These are phyloP conservation scores for Daldinia eschscholtzii DNA, from an alignment of 2,329 filamentous ascomycete species.

Conservation along the genomic window DNA sequence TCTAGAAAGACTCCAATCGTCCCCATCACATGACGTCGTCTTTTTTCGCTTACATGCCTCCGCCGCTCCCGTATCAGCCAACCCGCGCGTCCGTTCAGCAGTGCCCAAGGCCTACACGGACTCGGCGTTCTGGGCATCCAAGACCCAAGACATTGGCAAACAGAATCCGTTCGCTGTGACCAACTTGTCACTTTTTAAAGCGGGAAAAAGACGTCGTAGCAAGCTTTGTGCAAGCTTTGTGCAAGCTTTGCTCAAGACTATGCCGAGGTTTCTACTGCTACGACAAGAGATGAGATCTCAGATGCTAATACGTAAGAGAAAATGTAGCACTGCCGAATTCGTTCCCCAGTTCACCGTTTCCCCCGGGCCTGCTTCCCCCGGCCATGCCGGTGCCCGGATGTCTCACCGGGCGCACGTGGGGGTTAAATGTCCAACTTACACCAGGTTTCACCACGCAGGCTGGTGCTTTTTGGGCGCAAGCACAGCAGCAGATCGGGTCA, in stretches of 20 bases:
- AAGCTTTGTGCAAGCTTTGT: constrained; percentile 40
- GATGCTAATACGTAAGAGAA: constrained; percentile 17
- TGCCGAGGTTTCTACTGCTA: constrained; percentile 6
- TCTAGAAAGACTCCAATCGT: constrained; percentile 37
- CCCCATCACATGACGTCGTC: constrained; percentile 46
- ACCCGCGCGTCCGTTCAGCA: constrained; percentile 16
- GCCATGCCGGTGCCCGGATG: constrained; percentile 47
- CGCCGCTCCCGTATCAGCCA: constrained; percentile 25
- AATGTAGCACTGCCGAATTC: constrained; percentile 31
- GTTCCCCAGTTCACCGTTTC: constrained; percentile 43
- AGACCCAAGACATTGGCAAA: constrained; percentile 40
- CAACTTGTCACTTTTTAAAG: background rate
- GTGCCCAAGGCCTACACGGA: constrained; percentile 25
- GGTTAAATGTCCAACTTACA: constrained; percentile 27
- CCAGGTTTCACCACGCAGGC: constrained; percentile 34
- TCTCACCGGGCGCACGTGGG: constrained; percentile 50
- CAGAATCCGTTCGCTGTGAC: constrained; percentile 12
- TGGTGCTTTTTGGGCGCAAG: constrained; percentile 9
- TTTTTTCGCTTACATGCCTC: constrained; percentile 36
- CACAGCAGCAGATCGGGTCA: constrained; percentile 42
- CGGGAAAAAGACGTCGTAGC: constrained; percentile 8
- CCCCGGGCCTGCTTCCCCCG: constrained; percentile 40
- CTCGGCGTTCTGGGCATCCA: constrained; percentile 42
- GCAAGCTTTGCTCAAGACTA: constrained; percentile 33
- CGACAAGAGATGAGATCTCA: constrained; percentile 19